These are phyloP conservation scores for Pneumocystis canis DNA, from an alignment of 1,139 yeast genomes.

Conservation along the genomic window DNA sequence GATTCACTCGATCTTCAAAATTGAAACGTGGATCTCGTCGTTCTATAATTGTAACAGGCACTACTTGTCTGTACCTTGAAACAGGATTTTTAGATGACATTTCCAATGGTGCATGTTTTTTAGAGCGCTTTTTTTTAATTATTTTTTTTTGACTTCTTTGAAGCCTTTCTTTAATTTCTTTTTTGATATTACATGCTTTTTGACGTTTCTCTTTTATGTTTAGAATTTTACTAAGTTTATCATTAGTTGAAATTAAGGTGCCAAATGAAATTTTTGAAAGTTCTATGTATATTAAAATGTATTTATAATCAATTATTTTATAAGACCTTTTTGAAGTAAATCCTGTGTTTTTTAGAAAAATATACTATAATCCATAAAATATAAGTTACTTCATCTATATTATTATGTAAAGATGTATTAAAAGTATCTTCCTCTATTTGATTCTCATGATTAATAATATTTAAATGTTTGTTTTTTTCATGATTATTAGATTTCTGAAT, in stretches of 20 bases:
- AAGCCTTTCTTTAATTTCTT: not conserved
- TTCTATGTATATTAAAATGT: not conserved
- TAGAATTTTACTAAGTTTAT: not conserved
- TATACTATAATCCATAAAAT: not conserved
- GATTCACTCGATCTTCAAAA: conserved; percentile 75
- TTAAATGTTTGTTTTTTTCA: not conserved
- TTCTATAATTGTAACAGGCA: conserved; percentile 15
- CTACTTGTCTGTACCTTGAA: conserved; percentile 16
- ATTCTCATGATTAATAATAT: not conserved
- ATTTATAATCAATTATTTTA: not conserved
- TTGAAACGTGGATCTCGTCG: conserved; percentile 72
- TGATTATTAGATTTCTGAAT: not conserved
- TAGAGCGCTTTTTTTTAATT: conserved; percentile 2
- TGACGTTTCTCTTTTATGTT: not conserved
- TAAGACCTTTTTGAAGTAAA: not conserved
- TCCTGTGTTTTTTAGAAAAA: not conserved
- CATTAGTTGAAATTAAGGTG: not conserved
- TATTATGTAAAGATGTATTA: not conserved
- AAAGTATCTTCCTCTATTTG: not conserved
- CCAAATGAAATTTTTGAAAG: not conserved
- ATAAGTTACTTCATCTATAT: not conserved
- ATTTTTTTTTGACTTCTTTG: not conserved
- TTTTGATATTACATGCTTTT: not conserved
- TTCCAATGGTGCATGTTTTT: conserved; percentile 18
- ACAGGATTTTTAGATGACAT: conserved; percentile 17